Evolutionary conservation across 2,329 filamentous ascomycete species (phyloP), one percentile per base, ranked within the genome.

Genomic region (Gyromitra esculenta): DNA sequence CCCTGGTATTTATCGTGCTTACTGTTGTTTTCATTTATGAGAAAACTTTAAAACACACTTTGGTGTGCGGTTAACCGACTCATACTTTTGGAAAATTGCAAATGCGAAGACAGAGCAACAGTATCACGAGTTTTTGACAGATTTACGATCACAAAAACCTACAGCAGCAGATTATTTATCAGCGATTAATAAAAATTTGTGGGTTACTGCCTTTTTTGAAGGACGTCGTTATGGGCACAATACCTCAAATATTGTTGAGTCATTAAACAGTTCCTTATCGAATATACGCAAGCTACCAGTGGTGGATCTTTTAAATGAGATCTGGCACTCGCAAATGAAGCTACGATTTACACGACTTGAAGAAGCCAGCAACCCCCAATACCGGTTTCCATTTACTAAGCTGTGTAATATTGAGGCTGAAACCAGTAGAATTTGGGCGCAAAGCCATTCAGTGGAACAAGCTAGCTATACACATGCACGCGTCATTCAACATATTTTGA

Each of bases 401-500:
- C 11, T 45, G 4, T 64, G 21, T 45, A 50, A 15, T 25, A 50
- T 2, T 0, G 21, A 37, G 6, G 11, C 11, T 0, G 25, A 35
- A 45, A 25, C 18, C 25, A 25, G 95, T 11, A 92, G 92, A 69
- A 89, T 98, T 65, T 96, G 97, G 82, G 93, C 91, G 57, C 92
- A 95, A 57, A n/a, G 48, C 1, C 8, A 52, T 52, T 7, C 48
- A 21, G 48, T 52, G 5, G 2, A 6, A 8, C 15, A n/a, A 21
- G 18, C 48, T 7, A 7, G n/a, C 5, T 1, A 21, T 18, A n/a
- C n/a, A 21, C 2, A n/a, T 13, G n/a, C 48, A 25, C 5, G n/a
- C 6, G 18, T 50, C 5, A 50, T n/a, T 5, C 48, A 21, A 50
- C 2, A 50, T 21, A 18, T 21, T 21, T 21, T 21, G 18, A 21